These are phyloP conservation scores for Plantago major DNA, from an alignment of 257 asterid species.

Conservation along the genomic window DNA sequence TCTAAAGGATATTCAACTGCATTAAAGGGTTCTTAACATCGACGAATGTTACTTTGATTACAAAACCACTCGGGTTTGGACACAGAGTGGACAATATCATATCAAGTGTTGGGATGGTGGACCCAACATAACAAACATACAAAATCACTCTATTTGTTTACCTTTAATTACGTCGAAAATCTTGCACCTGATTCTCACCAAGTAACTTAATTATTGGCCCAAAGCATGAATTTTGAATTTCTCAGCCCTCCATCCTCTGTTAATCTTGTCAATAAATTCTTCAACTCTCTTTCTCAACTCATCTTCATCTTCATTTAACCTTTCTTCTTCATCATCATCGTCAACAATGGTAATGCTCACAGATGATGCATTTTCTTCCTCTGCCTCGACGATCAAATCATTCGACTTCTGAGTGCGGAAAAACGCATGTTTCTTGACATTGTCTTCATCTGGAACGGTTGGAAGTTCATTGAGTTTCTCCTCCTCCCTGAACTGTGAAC, in stretches of 20 bases:
- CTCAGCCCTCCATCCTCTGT: slow-evolving; percentile 46
- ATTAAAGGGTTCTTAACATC: too few relatives aligned
- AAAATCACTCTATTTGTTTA: too few relatives aligned
- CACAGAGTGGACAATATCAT: too few relatives aligned
- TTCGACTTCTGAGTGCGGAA: background rate
- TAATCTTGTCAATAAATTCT: slow-evolving; percentile 48
- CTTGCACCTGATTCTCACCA: too few relatives aligned
- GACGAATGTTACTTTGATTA: too few relatives aligned
- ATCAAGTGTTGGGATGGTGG: too few relatives aligned
- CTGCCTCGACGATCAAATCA: background rate
- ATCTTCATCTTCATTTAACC: slow-evolving; percentile 30
- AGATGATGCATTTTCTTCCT: slow-evolving; percentile 9
- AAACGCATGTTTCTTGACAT: background rate
- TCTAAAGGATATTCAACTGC: too few relatives aligned
- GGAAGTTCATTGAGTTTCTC: slow-evolving; percentile 14
- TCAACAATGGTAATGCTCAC: background rate
- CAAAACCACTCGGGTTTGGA: too few relatives aligned
- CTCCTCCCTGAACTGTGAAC: slow-evolving; percentile 11
- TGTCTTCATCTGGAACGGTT: background rate
- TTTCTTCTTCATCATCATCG: too few relatives aligned
- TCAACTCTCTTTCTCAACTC: slow-evolving; percentile 45
- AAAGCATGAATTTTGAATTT: slow-evolving; percentile 21
- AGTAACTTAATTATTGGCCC: slow-evolving; percentile 2
- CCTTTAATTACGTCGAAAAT: too few relatives aligned
- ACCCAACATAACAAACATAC: too few relatives aligned